phyloP scores from a whole-genome alignment of 331 rosid genomes.

The Rosa hybrid region DNA sequence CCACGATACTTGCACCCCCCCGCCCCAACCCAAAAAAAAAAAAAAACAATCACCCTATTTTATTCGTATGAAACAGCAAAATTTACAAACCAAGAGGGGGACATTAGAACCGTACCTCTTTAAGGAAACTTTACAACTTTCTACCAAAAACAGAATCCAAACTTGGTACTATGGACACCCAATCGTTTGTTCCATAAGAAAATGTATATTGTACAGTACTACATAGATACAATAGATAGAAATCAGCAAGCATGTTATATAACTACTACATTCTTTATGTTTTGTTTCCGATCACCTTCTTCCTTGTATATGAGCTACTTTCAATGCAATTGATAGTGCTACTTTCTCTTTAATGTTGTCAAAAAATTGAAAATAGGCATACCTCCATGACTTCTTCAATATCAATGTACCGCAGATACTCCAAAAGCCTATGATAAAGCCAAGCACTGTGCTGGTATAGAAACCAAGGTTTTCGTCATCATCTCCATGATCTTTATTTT shows the following conservation, averaged over 20 bases:
- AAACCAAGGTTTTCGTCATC: background rate
- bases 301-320: too few relatives aligned
- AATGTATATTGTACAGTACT: background rate
- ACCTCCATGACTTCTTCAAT: too few relatives aligned
- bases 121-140: background rate
- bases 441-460: background rate
- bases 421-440: background rate
- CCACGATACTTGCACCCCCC: background rate
- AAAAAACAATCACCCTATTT: background rate
- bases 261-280: too few relatives aligned
- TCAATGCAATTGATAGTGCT: too few relatives aligned
- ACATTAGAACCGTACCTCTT: background rate
- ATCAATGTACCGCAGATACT: too few relatives aligned
- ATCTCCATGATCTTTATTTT: background rate
- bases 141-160: background rate
- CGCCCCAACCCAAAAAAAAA: background rate
- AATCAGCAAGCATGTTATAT: too few relatives aligned
- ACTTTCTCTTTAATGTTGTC: too few relatives aligned
- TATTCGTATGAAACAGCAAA: background rate
- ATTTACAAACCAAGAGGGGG: background rate
- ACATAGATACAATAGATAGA: background rate
- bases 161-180: background rate
- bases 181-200: too few relatives aligned
- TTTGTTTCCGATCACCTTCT: too few relatives aligned
- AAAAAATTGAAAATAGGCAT: too few relatives aligned